Conservation (phyloP, 768 basidiomycete species). For the Phanerodontia chrysosporium region DNA sequence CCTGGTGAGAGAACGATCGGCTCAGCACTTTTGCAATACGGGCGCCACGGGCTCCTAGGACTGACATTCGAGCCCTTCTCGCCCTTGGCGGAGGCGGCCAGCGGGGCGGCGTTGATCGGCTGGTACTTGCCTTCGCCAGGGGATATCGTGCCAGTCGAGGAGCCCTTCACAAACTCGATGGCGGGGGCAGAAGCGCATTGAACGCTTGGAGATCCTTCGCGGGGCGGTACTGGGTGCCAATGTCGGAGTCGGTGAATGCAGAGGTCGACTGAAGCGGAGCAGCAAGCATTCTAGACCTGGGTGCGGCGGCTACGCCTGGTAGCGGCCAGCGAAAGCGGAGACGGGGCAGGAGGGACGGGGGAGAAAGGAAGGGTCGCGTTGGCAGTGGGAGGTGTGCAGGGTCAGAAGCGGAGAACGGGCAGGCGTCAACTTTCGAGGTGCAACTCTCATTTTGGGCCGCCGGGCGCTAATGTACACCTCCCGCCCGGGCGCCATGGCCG, state of each 20-base stretch:
- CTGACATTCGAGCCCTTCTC: conserved; percentile 3
- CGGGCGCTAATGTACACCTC: not conserved
- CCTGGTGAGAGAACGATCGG: not conserved
- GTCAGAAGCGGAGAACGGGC: not conserved
- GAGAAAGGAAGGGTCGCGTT: not conserved
- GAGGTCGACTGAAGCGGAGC: conserved; percentile 54
- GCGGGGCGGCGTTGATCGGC: conserved; percentile 56
- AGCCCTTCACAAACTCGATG: conserved; percentile 81
- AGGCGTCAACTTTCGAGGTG: not conserved
- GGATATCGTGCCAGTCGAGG: conserved; percentile 70
- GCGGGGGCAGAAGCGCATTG: conserved; percentile 74
- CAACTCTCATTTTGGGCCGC: not conserved
- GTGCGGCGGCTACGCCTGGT: not conserved
- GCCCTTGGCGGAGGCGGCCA: not conserved
- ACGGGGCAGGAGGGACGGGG: not conserved
- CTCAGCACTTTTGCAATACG: not conserved
- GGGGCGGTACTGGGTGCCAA: conserved; percentile 51
- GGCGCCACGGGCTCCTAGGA: not conserved
- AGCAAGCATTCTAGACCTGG: conserved; percentile 53
- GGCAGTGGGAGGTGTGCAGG: not conserved
- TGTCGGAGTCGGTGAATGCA: conserved; percentile 53
- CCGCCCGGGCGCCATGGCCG: not conserved
- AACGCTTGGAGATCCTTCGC: conserved; percentile 71
- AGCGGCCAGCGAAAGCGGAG: not conserved
- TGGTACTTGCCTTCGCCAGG: conserved; percentile 75